Percentiles rank a stretch among this genome's conserved stretches.
Evolutionary conservation across 257 asterid genomes (phyloP).

Genomic region (Solanum bukasovii): DNA sequence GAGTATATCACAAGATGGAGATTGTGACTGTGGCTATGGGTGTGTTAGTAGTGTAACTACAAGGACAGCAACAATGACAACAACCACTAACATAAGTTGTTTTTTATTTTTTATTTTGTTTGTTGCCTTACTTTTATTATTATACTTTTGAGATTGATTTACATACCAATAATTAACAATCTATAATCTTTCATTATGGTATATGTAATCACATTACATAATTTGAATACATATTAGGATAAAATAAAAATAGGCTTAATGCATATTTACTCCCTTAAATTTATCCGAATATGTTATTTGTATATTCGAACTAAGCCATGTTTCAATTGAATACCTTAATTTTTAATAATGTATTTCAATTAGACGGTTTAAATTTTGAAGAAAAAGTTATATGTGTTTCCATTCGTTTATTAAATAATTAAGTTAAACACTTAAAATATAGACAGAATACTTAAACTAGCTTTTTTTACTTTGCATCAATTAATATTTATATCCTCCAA

Average conservation of each 20-base stretch:
- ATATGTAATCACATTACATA: background rate
- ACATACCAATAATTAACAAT: background rate
- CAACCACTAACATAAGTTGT: conserved; percentile 23
- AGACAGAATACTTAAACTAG: background rate
- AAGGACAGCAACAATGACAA: conserved; percentile 26
- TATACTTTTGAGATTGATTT: background rate
- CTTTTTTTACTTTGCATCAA: no score
- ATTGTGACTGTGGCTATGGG: background rate
- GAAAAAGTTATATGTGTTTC: no score
- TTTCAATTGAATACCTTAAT: no score
- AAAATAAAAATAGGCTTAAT: background rate
- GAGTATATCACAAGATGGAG: background rate
- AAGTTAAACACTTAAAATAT: no score
- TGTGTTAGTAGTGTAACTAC: conserved; percentile 22
- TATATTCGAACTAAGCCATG: background rate
- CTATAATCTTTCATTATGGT: background rate
- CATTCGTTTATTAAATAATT: no score
- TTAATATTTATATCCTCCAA: background rate
- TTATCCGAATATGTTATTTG: background rate
- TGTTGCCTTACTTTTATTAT: background rate
- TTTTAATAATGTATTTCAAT: no score
- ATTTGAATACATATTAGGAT: background rate
- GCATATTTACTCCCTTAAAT: background rate
- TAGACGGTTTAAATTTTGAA: no score
- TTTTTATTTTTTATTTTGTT: background rate